These are phyloP conservation scores for Moesziomyces sp. DNA, from an alignment of 1,284 basidiomycete species.

Conservation along the genomic window DNA sequence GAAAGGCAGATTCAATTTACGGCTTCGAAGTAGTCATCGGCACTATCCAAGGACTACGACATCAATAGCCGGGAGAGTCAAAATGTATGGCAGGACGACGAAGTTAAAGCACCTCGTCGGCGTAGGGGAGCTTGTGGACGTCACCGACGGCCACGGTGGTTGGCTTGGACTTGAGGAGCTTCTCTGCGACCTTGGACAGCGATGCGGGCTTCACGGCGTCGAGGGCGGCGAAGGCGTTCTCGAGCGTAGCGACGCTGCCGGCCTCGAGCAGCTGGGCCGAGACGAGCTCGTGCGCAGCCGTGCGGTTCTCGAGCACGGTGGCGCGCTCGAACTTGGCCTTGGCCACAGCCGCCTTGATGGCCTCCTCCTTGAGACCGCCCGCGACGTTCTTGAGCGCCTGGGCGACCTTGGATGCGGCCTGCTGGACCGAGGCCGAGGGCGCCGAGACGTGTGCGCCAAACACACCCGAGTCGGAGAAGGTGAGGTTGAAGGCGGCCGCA, in stretches of 20 bases:
- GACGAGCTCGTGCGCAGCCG: conserved; percentile 53
- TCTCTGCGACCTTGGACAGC: conserved; percentile 51
- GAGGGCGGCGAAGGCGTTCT: conserved; percentile 49
- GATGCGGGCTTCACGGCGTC: conserved; percentile 55
- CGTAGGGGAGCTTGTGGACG: conserved; percentile 64
- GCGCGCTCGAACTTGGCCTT: conserved; percentile 65
- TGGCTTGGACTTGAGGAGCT: conserved; percentile 65
- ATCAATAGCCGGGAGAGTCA: no score
- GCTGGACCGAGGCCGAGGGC: conserved; percentile 47
- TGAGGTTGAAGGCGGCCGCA: conserved; percentile 63
- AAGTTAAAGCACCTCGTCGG: conserved; percentile 56
- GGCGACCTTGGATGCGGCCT: conserved; percentile 53
- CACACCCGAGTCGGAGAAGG: conserved; percentile 61
- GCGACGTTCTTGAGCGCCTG: conserved; percentile 61
- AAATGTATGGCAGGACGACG: no score
- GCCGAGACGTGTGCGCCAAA: conserved; percentile 64
- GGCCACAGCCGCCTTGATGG: conserved; percentile 57
- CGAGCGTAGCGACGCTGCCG: conserved; percentile 42
- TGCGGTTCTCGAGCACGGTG: conserved; percentile 53
- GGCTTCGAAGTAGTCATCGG: background rate
- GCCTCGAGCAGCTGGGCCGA: conserved; percentile 55
- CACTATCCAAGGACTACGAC: background rate
- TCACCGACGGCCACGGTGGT: conserved; percentile 65
- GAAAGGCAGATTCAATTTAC: background rate
- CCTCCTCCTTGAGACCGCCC: conserved; percentile 51